Conservation (phyloP, 2,329 filamentous ascomycete species). For the Amylocarpus encephaloides region DNA sequence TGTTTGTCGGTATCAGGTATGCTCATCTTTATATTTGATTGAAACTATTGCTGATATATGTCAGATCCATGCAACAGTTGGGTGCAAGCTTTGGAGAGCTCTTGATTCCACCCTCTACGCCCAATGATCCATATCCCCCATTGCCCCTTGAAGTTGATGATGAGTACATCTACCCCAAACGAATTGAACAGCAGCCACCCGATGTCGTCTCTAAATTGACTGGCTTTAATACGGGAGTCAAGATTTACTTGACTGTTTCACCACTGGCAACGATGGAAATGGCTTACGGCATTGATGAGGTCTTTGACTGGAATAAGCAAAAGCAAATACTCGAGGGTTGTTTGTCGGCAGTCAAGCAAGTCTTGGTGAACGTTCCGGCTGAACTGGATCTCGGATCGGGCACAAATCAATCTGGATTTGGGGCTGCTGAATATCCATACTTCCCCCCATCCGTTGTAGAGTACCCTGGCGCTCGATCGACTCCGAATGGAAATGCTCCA, state of each 20-base stretch:
- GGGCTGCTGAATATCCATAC: conserved; percentile 43
- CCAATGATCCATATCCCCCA: conserved; percentile 69
- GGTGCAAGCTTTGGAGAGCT: conserved; percentile 66
- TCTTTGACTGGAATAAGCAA: conserved; percentile 74
- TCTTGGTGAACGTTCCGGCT: conserved; percentile 59
- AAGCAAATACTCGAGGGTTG: conserved; percentile 65
- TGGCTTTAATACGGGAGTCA: conserved; percentile 74
- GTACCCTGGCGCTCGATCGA: conserved; percentile 32
- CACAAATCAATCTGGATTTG: conserved; percentile 36
- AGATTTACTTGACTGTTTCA: conserved; percentile 76
- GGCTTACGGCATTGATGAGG: conserved; percentile 70
- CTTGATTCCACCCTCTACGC: conserved; percentile 69
- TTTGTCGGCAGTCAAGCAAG: conserved; percentile 61
- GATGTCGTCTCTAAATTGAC: conserved; percentile 64
- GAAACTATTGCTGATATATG: conserved; percentile 16
- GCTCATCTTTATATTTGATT: conserved; percentile 17
- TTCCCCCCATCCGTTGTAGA: conserved; percentile 38
- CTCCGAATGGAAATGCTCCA: conserved; percentile 27
- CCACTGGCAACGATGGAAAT: conserved; percentile 72
- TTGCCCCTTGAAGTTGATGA: conserved; percentile 80
- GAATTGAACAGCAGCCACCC: conserved; percentile 63
- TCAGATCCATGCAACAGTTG: conserved; percentile 69
- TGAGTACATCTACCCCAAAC: conserved; percentile 65
- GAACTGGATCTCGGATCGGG: conserved; percentile 53
- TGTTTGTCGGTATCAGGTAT: conserved; percentile 66